These are phyloP conservation scores for Pseudogymnoascus sp. DNA, from an alignment of 2,329 filamentous ascomycete genomes.

Conservation along the genomic window DNA sequence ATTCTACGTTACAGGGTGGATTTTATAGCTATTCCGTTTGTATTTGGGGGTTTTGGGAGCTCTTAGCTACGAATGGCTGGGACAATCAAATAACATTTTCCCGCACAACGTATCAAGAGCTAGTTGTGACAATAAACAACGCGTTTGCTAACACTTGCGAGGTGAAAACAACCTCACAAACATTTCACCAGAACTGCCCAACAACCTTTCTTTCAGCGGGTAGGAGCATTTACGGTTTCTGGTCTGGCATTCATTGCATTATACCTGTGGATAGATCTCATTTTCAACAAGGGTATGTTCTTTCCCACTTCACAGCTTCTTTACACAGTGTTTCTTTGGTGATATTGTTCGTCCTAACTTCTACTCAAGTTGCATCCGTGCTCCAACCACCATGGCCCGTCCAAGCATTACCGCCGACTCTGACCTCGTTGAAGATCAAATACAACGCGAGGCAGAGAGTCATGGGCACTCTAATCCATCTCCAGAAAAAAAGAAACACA, in stretches of 20 bases:
- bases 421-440: neutral
- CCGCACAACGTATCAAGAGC: neutral
- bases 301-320: neutral
- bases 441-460: neutral
- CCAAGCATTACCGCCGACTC: neutral
- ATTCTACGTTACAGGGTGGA: neutral
- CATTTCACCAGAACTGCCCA: neutral
- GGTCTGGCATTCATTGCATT: neutral
- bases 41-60: neutral
- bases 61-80: neutral
- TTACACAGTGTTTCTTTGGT: neutral
- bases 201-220: neutral
- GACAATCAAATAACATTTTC: neutral
- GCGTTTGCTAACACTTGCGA: neutral
- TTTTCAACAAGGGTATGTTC: neutral
- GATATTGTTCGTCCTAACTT: neutral
- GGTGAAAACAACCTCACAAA: neutral
- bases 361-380: neutral
- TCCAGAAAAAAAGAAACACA: neutral
- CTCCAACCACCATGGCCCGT: neutral
- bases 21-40: neutral
- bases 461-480: neutral
- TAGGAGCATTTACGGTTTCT: neutral
- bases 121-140: neutral
- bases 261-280: neutral